phyloP scores from a whole-genome alignment of 768 basidiomycete genomes.

The Pisolithus marmoratus region DNA sequence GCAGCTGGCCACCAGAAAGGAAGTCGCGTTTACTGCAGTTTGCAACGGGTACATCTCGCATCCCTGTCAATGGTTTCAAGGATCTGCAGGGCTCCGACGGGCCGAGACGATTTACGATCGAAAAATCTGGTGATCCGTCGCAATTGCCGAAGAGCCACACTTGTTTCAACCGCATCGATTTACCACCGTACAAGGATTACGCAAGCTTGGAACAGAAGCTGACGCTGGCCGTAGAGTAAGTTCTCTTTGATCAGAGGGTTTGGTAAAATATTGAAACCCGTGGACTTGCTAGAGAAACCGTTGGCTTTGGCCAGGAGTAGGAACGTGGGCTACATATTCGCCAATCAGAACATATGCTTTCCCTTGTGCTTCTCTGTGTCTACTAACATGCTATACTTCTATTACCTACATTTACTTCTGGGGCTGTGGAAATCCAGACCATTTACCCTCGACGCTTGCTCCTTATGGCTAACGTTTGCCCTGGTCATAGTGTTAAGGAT shows the following conservation, averaged over 20 bases:
- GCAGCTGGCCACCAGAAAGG: conserved; percentile 96
- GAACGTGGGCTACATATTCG: background rate
- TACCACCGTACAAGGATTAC: conserved; percentile 98
- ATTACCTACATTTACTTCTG: conserved; percentile 3
- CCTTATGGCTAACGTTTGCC: background rate
- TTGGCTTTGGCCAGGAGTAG: conserved; percentile 92
- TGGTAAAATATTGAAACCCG: conserved; percentile 12
- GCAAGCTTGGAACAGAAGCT: conserved; percentile 92
- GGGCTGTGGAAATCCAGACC: conserved; percentile 6
- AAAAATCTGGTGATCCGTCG: conserved; percentile 95
- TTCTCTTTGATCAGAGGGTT: conserved; percentile 16
- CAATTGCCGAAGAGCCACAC: conserved; percentile 95
- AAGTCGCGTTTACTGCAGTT: conserved; percentile 96
- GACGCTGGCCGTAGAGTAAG: conserved; percentile 89
- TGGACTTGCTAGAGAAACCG: conserved; percentile 62
- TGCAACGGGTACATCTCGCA: conserved; percentile 93
- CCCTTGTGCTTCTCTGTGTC: conserved; percentile 8
- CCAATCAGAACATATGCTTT: background rate
- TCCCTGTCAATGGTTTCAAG: conserved; percentile 98
- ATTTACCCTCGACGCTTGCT: background rate
- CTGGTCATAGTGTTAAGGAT: too few relatives aligned
- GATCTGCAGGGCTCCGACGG: conserved; percentile 98
- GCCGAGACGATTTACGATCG: conserved; percentile 94
- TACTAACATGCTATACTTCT: background rate
- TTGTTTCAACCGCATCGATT: conserved; percentile 95